Conservation (phyloP, 192 early-diverging fungal species). For the Haplosporangium gracile region DNA sequence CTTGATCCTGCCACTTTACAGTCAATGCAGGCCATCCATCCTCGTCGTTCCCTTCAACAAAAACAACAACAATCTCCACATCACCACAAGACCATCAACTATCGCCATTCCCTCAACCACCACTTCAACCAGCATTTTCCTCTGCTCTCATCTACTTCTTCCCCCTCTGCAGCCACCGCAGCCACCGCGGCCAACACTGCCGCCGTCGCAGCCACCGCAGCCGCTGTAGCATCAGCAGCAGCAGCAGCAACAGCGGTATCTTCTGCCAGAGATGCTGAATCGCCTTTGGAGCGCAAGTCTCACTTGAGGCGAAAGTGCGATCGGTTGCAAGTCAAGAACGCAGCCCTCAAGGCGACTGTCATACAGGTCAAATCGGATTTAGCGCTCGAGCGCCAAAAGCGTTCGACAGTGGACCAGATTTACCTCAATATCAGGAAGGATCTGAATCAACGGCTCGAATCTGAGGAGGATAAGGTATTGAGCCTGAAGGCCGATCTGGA, state of each 20-base stretch:
- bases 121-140: neutral
- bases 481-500: slow-evolving; percentile 35
- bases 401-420: slow-evolving; percentile 32
- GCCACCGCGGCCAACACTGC: neutral
- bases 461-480: slow-evolving; percentile 24
- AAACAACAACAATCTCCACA: neutral
- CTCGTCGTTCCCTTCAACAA: neutral
- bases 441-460: slow-evolving; percentile 29
- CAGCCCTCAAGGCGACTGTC: slow-evolving; percentile 18
- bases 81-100: neutral
- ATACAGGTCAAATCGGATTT: slow-evolving; percentile 32
- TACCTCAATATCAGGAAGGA: slow-evolving; percentile 35
- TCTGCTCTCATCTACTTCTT: neutral
- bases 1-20: neutral
- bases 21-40: neutral
- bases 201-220: neutral
- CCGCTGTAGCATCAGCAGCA: neutral
- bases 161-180: neutral
- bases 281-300: slow-evolving; percentile 22
- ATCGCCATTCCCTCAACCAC: neutral
- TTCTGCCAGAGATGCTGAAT: neutral
- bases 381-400: slow-evolving; percentile 35
- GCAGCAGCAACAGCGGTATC: neutral
- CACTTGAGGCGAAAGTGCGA: slow-evolving; percentile 18
- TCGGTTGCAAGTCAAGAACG: slow-evolving; percentile 36